phyloP scores from a whole-genome alignment of 768 basidiomycete genomes.

The Leccinum ochraceum region DNA sequence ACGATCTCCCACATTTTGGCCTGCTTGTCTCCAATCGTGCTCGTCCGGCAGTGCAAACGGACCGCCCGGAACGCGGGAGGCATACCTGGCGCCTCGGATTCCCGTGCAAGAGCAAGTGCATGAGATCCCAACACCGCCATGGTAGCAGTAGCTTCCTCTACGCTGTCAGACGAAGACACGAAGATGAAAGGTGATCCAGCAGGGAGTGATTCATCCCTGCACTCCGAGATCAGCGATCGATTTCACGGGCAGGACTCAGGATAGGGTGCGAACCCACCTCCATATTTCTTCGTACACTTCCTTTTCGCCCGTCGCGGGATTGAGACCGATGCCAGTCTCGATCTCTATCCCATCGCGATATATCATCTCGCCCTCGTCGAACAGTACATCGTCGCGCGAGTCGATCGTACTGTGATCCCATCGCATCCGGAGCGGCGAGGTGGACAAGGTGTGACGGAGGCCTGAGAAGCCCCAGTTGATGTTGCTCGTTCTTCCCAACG shows the following conservation, averaged over 20 bases:
- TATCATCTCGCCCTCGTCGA: constrained; percentile 23
- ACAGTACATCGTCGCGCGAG: constrained; percentile 14
- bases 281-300: constrained; percentile 26
- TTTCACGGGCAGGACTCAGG: too few species aligned
- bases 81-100: not conserved
- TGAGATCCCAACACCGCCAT: constrained; percentile 29
- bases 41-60: constrained; percentile 13
- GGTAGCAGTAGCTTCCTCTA: constrained; percentile 16
- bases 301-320: constrained; percentile 23
- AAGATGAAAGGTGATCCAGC: constrained; percentile 20
- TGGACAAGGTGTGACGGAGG: constrained; percentile 23
- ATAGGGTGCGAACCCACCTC: constrained; percentile 10
- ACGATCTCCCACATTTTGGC: constrained; percentile 6
- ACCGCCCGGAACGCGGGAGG: constrained; percentile 17
- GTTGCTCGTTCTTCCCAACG: constrained; percentile 15
- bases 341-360: constrained; percentile 25
- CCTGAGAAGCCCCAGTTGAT: constrained; percentile 29
- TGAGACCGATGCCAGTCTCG: constrained; percentile 25
- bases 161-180: constrained; percentile 18
- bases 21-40: not conserved
- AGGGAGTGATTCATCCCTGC: constrained; percentile 23
- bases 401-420: constrained; percentile 26
- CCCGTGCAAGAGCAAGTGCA: constrained; percentile 25
- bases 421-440: constrained; percentile 13
- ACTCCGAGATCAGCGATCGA: not conserved